Base-by-base conservation (phyloP, 805 yeast species). In the Vanderwaltozyma tropicalis region DNA sequence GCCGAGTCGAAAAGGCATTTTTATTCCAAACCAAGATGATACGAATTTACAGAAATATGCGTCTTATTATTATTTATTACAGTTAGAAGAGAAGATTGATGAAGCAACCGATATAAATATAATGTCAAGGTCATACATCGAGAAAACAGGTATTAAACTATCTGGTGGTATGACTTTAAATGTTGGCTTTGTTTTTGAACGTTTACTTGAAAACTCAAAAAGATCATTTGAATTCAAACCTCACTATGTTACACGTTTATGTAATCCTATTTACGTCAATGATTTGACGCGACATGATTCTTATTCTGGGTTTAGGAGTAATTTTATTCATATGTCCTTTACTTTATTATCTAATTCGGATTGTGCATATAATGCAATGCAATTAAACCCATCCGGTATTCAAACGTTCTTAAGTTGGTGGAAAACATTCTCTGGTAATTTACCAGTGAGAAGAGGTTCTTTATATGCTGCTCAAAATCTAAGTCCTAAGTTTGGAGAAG, bases 391-490 rank as follows among this genome's bases (percentile, higher is more conserved):
- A 1, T 65, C 64, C 4, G 71, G 78, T 0, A 67, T 89, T 46
- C 54, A 62, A 7, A 81, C 77, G 42, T 87, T 92, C 62, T 77
- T 76, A 50, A 53, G 59, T 4, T 92, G 97, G 97, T 88, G 96
- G 95, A 61, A 62, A 25, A 70, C 83, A 46, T 89, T 89, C 58
- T 72, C 80, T n/a, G 80, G 89, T 19, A 78, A 80, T 39, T 64
- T 88, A 16, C 95, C 97, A 0, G 72, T 86, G 13, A 71, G 94
- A 36, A 68, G 73, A 32, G 96, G 97, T 0, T 57, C 62, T 1
- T 53, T 92, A 18, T 89, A 85, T 63, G 76, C 76, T 0, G 73
- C 73, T 17, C 53, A 61, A 5, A 67, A 67, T 38, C 58, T 69
- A 22, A 64, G 76, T 8, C 75, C 74, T 40, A 87, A 85, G 56